These are phyloP conservation scores for Fusarium keratoplasticum DNA, from an alignment of 2,329 filamentous ascomycete genomes.

Conservation along the genomic window DNA sequence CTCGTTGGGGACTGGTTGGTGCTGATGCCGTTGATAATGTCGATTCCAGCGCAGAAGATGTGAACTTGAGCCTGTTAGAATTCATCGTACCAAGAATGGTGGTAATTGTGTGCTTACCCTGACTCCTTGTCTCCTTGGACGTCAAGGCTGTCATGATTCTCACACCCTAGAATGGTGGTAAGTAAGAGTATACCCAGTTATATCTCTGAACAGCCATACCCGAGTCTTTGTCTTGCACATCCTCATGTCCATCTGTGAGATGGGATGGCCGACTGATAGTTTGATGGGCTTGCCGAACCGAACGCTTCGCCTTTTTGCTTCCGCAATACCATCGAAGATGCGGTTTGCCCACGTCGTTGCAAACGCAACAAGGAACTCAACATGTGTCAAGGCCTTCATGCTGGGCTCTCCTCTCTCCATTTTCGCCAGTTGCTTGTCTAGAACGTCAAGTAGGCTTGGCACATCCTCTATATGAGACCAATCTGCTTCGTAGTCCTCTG, in stretches of 20 bases:
- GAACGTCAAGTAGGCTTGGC: constrained; percentile 58
- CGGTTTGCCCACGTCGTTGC: constrained; percentile 67
- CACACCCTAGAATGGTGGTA: constrained; percentile 46
- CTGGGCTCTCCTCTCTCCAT: constrained; percentile 59
- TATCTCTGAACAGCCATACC: constrained; percentile 40
- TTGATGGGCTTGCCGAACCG: constrained; percentile 69
- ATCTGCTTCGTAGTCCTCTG: constrained; percentile 63
- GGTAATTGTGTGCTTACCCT: constrained; percentile 47
- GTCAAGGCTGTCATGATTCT: constrained; percentile 57
- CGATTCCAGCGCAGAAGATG: constrained; percentile 65
- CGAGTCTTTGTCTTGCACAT: constrained; percentile 58
- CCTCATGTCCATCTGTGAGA: constrained; percentile 66
- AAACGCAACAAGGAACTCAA: constrained; percentile 73
- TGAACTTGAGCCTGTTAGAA: constrained; percentile 57
- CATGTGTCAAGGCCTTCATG: constrained; percentile 66
- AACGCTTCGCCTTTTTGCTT: constrained; percentile 76
- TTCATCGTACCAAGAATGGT: too few species aligned
- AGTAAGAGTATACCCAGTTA: constrained; percentile 1
- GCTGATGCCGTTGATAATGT: constrained; percentile 70
- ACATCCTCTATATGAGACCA: constrained; percentile 59
- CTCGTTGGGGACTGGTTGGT: constrained; percentile 53
- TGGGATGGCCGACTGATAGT: constrained; percentile 57
- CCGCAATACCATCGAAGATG: constrained; percentile 76
- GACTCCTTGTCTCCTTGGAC: constrained; percentile 50
- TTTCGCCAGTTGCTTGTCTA: constrained; percentile 62